phyloP scores from a whole-genome alignment of 345 rosid genomes.

The Geranium brycei region DNA sequence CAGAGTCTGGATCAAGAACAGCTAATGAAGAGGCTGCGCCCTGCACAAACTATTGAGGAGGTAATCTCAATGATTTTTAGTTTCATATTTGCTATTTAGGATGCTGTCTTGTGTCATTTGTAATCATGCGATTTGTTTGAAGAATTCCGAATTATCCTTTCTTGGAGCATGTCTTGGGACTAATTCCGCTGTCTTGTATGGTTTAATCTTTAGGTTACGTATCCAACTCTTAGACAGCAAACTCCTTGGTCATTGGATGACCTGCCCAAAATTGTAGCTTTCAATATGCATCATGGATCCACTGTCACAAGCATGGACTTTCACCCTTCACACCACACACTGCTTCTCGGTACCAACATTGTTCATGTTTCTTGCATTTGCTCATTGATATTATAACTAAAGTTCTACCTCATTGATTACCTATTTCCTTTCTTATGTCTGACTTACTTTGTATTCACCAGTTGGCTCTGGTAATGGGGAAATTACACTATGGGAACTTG shows the following conservation, averaged over 20 bases:
- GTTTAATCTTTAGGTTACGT: constrained; percentile 44
- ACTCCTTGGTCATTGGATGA: constrained; percentile 61
- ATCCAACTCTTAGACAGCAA: constrained; percentile 46
- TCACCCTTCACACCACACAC: constrained; percentile 51
- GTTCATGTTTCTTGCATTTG: not conserved
- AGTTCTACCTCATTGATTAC: not conserved
- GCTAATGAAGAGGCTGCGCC: constrained; percentile 67
- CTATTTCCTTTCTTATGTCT: constrained; percentile 2
- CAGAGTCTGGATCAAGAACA: constrained; percentile 69
- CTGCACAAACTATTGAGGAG: constrained; percentile 72
- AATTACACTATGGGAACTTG: constrained; percentile 69
- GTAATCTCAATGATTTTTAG: constrained; percentile 18
- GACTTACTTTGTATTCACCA: constrained; percentile 27
- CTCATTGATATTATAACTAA: constrained; percentile 2
- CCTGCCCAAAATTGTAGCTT: constrained; percentile 66
- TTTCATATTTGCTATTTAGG: constrained; percentile 4
- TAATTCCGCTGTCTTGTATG: constrained; percentile 6
- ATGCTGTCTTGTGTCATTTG: constrained; percentile 6
- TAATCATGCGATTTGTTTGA: constrained; percentile 2
- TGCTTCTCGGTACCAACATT: constrained; percentile 61
- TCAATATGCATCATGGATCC: constrained; percentile 62
- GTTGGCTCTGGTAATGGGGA: constrained; percentile 78
- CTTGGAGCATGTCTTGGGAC: not conserved
- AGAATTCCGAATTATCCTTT: not conserved
- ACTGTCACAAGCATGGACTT: constrained; percentile 80